A percentile compares a stretch with the other conserved stretches of the same genome.
Conservation (phyloP, 345 rosid genomes). For the Microthlaspi erraticum region DNA sequence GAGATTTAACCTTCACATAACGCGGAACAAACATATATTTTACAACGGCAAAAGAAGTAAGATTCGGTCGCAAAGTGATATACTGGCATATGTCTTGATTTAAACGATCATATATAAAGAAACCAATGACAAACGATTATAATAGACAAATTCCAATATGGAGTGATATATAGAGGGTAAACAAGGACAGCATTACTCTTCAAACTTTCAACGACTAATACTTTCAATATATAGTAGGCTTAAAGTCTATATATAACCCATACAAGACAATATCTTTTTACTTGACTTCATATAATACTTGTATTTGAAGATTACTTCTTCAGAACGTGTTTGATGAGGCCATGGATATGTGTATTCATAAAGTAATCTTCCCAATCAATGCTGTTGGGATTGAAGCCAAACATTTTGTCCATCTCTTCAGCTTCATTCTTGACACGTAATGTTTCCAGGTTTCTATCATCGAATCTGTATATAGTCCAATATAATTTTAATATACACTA, state of each 20-base stretch:
- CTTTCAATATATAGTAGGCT: neutral
- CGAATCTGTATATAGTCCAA: constrained; percentile 55
- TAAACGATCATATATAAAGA: too few species aligned
- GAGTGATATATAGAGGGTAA: neutral
- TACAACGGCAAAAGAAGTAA: too few species aligned
- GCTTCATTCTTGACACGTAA: constrained; percentile 47
- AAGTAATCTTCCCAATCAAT: constrained; percentile 73
- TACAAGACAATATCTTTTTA: neutral
- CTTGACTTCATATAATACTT: constrained; percentile 5
- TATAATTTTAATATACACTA: constrained; percentile 3
- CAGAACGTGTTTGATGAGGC: constrained; percentile 53
- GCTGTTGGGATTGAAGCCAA: constrained; percentile 50
- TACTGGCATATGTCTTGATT: too few species aligned
- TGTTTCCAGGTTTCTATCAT: constrained; percentile 57
- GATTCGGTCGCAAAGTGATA: too few species aligned
- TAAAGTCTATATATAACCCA: neutral
- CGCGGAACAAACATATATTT: too few species aligned
- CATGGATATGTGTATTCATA: constrained; percentile 58
- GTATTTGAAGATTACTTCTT: constrained; percentile 40
- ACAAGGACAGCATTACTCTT: neutral
- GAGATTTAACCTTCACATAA: too few species aligned
- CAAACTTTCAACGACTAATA: neutral
- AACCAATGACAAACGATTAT: too few species aligned
- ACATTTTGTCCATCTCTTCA: constrained; percentile 31
- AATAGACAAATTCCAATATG: too few species aligned